A percentile compares a stretch with the other conserved stretches of the same genome.
These are phyloP conservation scores for Eucalyptus melliodora DNA, from an alignment of 345 rosid species.

Conservation along the genomic window DNA sequence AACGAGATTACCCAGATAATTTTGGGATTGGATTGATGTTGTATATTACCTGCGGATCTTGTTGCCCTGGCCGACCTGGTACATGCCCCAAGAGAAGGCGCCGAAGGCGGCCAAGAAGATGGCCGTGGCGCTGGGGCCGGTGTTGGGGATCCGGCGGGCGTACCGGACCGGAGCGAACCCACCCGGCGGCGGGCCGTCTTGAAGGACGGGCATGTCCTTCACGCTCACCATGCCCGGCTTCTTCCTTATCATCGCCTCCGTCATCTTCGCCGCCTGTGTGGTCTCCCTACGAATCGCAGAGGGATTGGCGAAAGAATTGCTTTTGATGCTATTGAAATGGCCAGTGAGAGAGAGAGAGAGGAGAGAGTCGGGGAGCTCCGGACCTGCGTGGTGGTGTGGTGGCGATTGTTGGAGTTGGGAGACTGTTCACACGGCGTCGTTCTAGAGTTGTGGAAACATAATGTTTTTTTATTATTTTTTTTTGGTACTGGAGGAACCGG, in stretches of 20 bases:
- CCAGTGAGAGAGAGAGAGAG: not conserved
- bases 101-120: slow-evolving; percentile 76
- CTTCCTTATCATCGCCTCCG: slow-evolving; percentile 90
- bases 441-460: not conserved
- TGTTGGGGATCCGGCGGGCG: slow-evolving; percentile 91
- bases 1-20: not conserved
- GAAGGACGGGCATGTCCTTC: slow-evolving; percentile 93
- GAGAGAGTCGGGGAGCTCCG: not conserved
- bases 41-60: slow-evolving; percentile 67
- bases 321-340: not conserved
- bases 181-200: slow-evolving; percentile 99
- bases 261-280: slow-evolving; percentile 28
- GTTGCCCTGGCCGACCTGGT: slow-evolving; percentile 95
- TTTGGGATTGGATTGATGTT: not conserved
- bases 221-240: slow-evolving; percentile 99
- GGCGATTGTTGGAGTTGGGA: not conserved
- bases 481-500: accelerated
- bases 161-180: slow-evolving; percentile 86
- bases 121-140: slow-evolving; percentile 93
- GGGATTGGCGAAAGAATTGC: not conserved
- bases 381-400: not conserved
- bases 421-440: not conserved
- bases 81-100: slow-evolving; percentile 94
- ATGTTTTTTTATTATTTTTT: too few species aligned
- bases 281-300: not conserved